Conservation (phyloP, 1,139 yeast genomes). For the Pneumocystis canis region DNA sequence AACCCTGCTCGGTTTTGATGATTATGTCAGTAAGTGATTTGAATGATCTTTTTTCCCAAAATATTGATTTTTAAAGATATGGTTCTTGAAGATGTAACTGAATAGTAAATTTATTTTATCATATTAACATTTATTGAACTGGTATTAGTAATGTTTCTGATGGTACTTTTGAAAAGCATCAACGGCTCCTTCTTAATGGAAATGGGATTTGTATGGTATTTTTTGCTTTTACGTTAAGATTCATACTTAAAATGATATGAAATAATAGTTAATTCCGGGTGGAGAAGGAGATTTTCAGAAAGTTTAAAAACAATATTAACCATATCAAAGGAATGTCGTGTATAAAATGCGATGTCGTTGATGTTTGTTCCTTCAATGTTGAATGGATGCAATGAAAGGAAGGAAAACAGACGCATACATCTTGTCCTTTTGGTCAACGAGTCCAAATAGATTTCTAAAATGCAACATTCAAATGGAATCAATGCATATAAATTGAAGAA, state of each 20-base stretch:
- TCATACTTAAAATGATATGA: neutral
- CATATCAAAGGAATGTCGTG: neutral
- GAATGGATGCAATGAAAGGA: too few relatives aligned
- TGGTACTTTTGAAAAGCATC: conserved; percentile 33
- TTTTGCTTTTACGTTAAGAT: neutral
- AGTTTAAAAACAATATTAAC: conserved; percentile 7
- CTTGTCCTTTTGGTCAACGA: too few relatives aligned
- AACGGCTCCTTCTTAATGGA: conserved; percentile 75
- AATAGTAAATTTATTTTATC: conserved; percentile 24
- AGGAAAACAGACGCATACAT: too few relatives aligned
- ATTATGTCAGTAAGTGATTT: conserved; percentile 47
- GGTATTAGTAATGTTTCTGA: conserved; percentile 27
- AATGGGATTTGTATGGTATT: conserved; percentile 66
- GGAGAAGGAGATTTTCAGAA: conserved; percentile 13
- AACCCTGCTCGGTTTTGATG: conserved; percentile 81
- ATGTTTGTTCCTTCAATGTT: too few relatives aligned
- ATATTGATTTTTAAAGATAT: conserved; percentile 31
- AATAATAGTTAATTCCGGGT: conserved; percentile 14
- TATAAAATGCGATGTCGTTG: too few relatives aligned
- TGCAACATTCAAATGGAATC: too few relatives aligned
- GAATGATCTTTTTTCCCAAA: neutral
- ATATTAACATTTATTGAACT: too few relatives aligned
- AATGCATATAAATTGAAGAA: too few relatives aligned
- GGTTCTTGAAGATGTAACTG: conserved; percentile 72
- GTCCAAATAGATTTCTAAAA: too few relatives aligned